These are phyloP conservation scores for Chaetomium tenue DNA, from an alignment of 495 filamentous ascomycete genomes.

Conservation along the genomic window DNA sequence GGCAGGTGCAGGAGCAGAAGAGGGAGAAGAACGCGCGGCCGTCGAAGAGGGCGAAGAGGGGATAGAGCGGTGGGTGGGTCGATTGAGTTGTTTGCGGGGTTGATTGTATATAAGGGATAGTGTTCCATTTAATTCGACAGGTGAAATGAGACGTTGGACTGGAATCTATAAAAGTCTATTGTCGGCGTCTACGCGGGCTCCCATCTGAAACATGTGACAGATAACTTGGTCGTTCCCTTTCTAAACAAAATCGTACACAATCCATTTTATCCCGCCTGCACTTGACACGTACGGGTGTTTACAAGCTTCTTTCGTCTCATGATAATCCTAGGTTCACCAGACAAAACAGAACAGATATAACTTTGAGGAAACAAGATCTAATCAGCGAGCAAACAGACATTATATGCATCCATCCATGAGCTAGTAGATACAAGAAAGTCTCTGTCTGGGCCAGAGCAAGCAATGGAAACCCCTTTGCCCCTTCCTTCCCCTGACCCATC, in stretches of 20 bases:
- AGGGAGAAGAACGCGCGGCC: constrained; percentile 84
- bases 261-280: too few relatives aligned
- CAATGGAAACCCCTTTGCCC: not conserved
- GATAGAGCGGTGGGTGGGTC: not conserved
- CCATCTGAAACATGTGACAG: too few relatives aligned
- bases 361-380: not conserved
- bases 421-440: constrained; percentile 11
- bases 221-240: too few relatives aligned
- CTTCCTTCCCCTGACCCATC: not conserved
- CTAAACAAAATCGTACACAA: too few relatives aligned
- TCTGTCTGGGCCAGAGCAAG: constrained; percentile 1
- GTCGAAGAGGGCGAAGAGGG: constrained; percentile 58
- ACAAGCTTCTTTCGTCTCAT: too few relatives aligned
- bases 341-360: not conserved
- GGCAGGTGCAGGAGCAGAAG: constrained; percentile 69
- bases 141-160: too few relatives aligned
- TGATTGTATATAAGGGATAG: not conserved
- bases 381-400: constrained; percentile 12
- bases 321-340: too few relatives aligned
- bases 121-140: too few relatives aligned
- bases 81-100: not conserved
- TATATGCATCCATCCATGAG: constrained; percentile 11
- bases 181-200: too few relatives aligned
- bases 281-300: too few relatives aligned
- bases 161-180: too few relatives aligned